Base-by-base conservation (phyloP, 75 land plant genomes). In the Sequoia sempervirens region DNA sequence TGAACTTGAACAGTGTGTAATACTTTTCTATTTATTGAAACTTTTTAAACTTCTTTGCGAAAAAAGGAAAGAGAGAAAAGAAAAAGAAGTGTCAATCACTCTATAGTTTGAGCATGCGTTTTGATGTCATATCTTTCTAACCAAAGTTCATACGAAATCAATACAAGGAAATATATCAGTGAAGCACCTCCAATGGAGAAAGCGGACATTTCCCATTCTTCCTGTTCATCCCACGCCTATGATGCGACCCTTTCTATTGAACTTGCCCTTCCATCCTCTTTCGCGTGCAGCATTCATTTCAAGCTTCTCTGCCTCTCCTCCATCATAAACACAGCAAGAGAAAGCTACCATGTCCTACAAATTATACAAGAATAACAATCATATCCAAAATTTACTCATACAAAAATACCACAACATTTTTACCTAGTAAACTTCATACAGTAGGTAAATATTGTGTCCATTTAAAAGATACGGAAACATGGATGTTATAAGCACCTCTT, bases 181-280 rank as follows among this genome's bases (percentile, higher is more conserved):
- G n/a, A n/a, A n/a, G n/a, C n/a, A n/a, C n/a, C n/a, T n/a, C n/a
- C n/a, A n/a, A n/a, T n/a, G n/a, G n/a, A n/a, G n/a, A n/a, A n/a
- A n/a, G n/a, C n/a, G 99, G 99, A 84, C 99, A 97, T 83, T 92
- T 95, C 72, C 99, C 99, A 88, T 94, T 87, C 86, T 84, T 92
- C 78, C 99, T 89, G 80, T 85, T 93, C 18, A 82, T 86, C 30
- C 89, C 95, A 28, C 97, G 98, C 50, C 84, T 90, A 93, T 92
- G 13, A 93, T 87, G 75, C 98, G 90, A 41, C 95, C 98, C 32
- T 87, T n/a, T n/a, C n/a, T n/a, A n/a, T n/a, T n/a, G n/a, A n/a
- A n/a, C n/a, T n/a, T n/a, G n/a, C n/a, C n/a, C 74, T 91, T 91
- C 99, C 99, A 97, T 40, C 94, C 88, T 82, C 87, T 91, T 87